Conservation (phyloP, 371 early-diverging fungal species). For the Nematocida parisii region DNA sequence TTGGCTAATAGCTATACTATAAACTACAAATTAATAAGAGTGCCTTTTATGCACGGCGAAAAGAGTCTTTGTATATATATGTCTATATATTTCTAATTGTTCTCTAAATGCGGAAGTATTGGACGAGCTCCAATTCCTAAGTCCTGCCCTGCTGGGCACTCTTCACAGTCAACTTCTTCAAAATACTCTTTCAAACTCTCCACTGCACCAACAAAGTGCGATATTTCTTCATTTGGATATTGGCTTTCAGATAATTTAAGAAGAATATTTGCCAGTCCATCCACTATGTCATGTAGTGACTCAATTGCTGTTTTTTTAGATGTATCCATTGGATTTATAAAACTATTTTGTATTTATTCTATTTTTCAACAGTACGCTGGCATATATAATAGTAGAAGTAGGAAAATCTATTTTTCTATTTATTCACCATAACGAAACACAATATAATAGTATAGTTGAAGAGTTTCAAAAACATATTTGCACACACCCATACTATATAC, state of each 20-base stretch:
- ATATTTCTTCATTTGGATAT: not conserved
- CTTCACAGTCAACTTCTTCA: constrained; percentile 4
- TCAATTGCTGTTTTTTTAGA: not conserved
- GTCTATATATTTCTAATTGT: not conserved
- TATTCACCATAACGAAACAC: too few species aligned
- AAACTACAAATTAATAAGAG: too few species aligned
- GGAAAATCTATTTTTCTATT: too few species aligned
- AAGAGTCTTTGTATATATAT: not conserved
- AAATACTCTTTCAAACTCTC: constrained; percentile 14
- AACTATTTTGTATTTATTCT: constrained; percentile 23
- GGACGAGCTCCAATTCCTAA: not conserved
- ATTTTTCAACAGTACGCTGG: not conserved
- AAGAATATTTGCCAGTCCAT: not conserved
- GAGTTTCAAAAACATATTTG: too few species aligned
- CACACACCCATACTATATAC: too few species aligned
- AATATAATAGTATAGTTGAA: too few species aligned
- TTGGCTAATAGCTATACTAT: too few species aligned
- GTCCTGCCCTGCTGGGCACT: constrained; percentile 16
- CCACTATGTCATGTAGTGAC: constrained; percentile 13
- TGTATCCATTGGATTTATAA: not conserved
- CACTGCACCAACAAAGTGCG: not conserved
- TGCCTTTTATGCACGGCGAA: not conserved
- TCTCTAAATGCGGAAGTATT: not conserved
- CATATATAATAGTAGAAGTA: too few species aligned
- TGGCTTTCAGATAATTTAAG: not conserved